Percentiles rank a stretch among this genome's conserved stretches.
These are phyloP conservation scores for Pseudogymnoascus sp. DNA, from an alignment of 2,329 filamentous ascomycete species.

Conservation along the genomic window DNA sequence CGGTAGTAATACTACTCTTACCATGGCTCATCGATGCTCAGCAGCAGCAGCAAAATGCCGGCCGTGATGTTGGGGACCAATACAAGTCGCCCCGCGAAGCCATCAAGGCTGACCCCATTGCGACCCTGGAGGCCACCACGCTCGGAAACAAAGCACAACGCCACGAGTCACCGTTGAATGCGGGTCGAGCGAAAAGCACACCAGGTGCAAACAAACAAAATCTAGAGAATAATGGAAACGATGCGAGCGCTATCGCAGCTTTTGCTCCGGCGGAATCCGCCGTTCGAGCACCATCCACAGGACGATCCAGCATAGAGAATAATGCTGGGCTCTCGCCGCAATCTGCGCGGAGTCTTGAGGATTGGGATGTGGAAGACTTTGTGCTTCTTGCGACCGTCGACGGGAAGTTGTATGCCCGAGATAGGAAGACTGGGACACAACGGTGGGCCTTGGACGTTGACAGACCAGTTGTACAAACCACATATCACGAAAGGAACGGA, in stretches of 20 bases:
- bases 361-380: constrained; percentile 99
- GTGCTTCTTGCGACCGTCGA: constrained; percentile 99
- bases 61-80: constrained; percentile 16
- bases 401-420: constrained; percentile 86
- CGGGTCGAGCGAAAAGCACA: constrained; percentile 25
- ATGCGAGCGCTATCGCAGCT: constrained; percentile 96
- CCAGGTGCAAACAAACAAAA: constrained; percentile 22
- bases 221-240: constrained; percentile 36
- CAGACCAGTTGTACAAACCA: constrained; percentile 83
- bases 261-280: constrained; percentile 92
- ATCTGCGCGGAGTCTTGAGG: constrained; percentile 87
- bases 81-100: constrained; percentile 26
- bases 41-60: constrained; percentile 46
- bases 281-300: constrained; percentile 86
- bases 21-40: constrained; percentile 55
- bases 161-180: constrained; percentile 25
- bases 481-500: constrained; percentile 64
- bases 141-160: constrained; percentile 22
- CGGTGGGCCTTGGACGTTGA: constrained; percentile 81
- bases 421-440: constrained; percentile 74
- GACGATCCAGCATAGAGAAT: constrained; percentile 49
- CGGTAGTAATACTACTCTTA: constrained; percentile 50
- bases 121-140: constrained; percentile 24
- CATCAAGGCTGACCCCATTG: constrained; percentile 19
- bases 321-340: constrained; percentile 63